phyloP scores from a whole-genome alignment of 2,329 filamentous ascomycete species.

The Phoma sp. region DNA sequence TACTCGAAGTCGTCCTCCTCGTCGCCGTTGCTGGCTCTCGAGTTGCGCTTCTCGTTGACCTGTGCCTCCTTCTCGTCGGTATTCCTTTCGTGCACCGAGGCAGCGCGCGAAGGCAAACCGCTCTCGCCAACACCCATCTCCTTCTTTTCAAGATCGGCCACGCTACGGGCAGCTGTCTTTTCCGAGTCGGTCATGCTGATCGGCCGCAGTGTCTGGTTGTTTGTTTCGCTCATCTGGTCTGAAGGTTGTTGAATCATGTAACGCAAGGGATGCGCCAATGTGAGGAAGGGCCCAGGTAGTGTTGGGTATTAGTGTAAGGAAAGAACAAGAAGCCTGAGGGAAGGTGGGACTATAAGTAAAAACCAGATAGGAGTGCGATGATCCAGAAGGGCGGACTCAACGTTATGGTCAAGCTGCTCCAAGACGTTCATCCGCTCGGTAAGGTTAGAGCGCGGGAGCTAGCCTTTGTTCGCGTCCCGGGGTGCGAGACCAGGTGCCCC shows the following conservation, averaged over 20 bases:
- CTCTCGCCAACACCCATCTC: conserved; percentile 27
- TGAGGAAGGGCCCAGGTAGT: not conserved
- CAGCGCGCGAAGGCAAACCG: conserved; percentile 29
- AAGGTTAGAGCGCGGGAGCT: conserved; percentile 19
- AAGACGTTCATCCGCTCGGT: conserved; percentile 12
- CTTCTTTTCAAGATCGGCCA: conserved; percentile 36
- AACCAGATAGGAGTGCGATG: conserved; percentile 4
- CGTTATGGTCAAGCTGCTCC: conserved; percentile 11
- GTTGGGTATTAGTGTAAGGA: conserved; percentile 1
- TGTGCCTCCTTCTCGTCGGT: conserved; percentile 16
- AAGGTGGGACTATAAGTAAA: conserved; percentile 24
- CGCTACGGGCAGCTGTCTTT: conserved; percentile 38
- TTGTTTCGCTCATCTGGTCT: conserved; percentile 30
- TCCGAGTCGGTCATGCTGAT: conserved; percentile 44
- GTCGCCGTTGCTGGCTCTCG: conserved; percentile 26
- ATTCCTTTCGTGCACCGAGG: conserved; percentile 27
- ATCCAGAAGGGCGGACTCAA: conserved; percentile 20
- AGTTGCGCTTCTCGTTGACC: conserved; percentile 22
- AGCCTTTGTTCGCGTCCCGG: conserved; percentile 14
- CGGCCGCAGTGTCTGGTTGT: conserved; percentile 34
- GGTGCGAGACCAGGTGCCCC: conserved; percentile 4
- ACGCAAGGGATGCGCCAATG: conserved; percentile 6
- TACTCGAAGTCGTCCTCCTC: conserved; percentile 44
- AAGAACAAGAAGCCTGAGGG: conserved; percentile 12
- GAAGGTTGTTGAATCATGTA: not conserved